Evolutionary conservation across 2,329 filamentous ascomycete species (phyloP).

Genomic region (Pleoardoris graminearum): DNA sequence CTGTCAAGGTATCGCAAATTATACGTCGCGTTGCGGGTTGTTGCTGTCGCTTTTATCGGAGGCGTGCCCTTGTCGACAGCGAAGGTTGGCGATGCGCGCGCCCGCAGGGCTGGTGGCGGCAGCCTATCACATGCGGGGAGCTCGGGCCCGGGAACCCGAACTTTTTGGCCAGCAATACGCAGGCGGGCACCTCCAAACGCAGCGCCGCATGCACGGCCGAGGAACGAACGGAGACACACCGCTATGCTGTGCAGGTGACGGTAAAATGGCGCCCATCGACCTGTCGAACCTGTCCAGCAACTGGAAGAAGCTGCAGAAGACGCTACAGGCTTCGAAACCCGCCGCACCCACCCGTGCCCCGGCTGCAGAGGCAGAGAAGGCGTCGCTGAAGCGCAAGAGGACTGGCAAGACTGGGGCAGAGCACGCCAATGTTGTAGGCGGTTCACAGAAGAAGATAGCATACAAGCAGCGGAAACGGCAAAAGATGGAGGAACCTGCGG

Average conservation of each 20-base stretch:
- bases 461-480: conserved; percentile 37
- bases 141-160: conserved; percentile 19
- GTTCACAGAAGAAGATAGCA: conserved; percentile 26
- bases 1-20: conserved; percentile 20
- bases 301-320: conserved; percentile 77
- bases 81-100: conserved; percentile 23
- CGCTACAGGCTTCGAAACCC: conserved; percentile 46
- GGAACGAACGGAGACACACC: conserved; percentile 19
- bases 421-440: conserved; percentile 37
- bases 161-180: conserved; percentile 23
- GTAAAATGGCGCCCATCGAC: conserved; percentile 46
- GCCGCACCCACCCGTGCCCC: conserved; percentile 32
- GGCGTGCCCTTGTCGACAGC: conserved; percentile 24
- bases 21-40: conserved; percentile 29
- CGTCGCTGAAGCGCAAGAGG: conserved; percentile 42
- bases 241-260: conserved; percentile 36
- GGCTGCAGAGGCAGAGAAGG: conserved; percentile 27
- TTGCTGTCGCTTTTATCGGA: conserved; percentile 36
- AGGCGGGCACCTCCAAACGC: conserved; percentile 15
- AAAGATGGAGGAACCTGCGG: conserved; percentile 45
- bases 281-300: conserved; percentile 58
- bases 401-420: conserved; percentile 24
- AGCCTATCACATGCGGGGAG: conserved; percentile 15
- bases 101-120: conserved; percentile 21
- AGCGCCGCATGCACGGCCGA: conserved; percentile 18